These are phyloP conservation scores for Cryptococcus sp. DNA, from an alignment of 1,284 basidiomycete species.

Conservation along the genomic window DNA sequence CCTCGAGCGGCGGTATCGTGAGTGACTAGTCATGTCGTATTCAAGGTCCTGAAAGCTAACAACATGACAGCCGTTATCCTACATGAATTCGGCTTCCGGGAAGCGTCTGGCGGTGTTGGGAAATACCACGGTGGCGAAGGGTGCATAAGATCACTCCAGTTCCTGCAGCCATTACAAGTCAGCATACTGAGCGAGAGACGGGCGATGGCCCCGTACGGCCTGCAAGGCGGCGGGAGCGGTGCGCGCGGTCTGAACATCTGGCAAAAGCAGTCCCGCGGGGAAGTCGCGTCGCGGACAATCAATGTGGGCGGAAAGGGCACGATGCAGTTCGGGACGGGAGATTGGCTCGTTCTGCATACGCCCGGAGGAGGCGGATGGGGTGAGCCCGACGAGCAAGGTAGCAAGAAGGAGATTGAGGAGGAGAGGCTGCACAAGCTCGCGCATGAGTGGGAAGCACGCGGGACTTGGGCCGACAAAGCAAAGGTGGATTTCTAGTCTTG, in stretches of 20 bases:
- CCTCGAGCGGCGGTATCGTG: constrained; percentile 68
- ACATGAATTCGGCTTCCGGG: constrained; percentile 76
- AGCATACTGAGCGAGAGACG: constrained; percentile 59
- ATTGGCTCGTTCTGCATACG: constrained; percentile 30
- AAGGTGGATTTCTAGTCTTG: not conserved
- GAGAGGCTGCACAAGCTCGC: not conserved
- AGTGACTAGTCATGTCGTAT: constrained; percentile 1
- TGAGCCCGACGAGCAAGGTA: constrained; percentile 61
- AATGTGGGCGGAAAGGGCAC: constrained; percentile 91
- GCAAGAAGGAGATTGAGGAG: constrained; percentile 70
- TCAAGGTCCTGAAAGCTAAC: not conserved
- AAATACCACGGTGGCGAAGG: constrained; percentile 82
- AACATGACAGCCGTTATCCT: constrained; percentile 61
- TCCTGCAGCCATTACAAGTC: constrained; percentile 82
- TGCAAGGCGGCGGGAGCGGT: constrained; percentile 25
- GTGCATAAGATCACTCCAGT: constrained; percentile 83
- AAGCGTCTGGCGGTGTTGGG: constrained; percentile 76
- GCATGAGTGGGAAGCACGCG: not conserved
- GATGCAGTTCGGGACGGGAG: constrained; percentile 50
- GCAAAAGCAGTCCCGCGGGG: constrained; percentile 64
- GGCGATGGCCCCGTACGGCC: constrained; percentile 28
- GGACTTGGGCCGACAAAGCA: not conserved
- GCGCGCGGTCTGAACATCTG: constrained; percentile 26
- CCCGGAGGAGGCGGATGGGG: constrained; percentile 35
- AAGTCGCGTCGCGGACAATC: constrained; percentile 59